phyloP scores from a whole-genome alignment of 805 yeast species.

The Lachancea cidri region DNA sequence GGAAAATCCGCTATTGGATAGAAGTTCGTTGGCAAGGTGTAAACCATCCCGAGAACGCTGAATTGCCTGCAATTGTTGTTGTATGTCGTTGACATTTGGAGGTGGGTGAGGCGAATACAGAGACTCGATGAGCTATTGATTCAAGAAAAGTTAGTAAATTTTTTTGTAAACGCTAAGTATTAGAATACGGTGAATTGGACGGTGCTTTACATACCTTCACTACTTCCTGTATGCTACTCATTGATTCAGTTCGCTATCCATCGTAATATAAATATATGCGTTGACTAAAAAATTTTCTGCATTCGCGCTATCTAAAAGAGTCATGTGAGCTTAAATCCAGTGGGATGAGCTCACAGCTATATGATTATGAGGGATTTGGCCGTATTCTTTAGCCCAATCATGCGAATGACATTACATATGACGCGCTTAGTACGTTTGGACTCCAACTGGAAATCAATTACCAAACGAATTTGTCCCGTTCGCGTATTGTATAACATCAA shows the following conservation, averaged over 20 bases:
- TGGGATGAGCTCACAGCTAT: constrained; percentile 5
- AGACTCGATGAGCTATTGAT: constrained; percentile 20
- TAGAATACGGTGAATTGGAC: not conserved
- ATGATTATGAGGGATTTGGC: constrained; percentile 27
- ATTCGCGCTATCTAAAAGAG: not conserved
- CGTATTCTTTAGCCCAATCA: constrained; percentile 39
- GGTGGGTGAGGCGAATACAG: constrained; percentile 27
- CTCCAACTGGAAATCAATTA: constrained; percentile 21
- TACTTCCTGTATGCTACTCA: constrained; percentile 5
- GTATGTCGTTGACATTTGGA: constrained; percentile 27
- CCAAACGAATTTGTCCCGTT: constrained; percentile 24
- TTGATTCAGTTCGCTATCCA: not conserved
- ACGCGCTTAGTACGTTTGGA: constrained; percentile 20
- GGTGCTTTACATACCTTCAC: constrained; percentile 4
- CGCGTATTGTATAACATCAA: constrained; percentile 22
- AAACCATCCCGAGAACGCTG: constrained; percentile 30
- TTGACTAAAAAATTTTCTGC: not conserved
- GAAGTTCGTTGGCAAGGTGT: constrained; percentile 25
- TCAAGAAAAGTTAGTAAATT: constrained; percentile 1
- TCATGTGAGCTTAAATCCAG: not conserved
- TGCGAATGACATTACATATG: constrained; percentile 40
- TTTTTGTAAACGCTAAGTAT: not conserved
- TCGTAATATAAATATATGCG: not conserved
- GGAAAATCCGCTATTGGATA: constrained; percentile 16
- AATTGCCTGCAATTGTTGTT: constrained; percentile 26